Evolutionary conservation across 2,329 filamentous ascomycete species (phyloP).

Genomic region (Curvularia sp.): DNA sequence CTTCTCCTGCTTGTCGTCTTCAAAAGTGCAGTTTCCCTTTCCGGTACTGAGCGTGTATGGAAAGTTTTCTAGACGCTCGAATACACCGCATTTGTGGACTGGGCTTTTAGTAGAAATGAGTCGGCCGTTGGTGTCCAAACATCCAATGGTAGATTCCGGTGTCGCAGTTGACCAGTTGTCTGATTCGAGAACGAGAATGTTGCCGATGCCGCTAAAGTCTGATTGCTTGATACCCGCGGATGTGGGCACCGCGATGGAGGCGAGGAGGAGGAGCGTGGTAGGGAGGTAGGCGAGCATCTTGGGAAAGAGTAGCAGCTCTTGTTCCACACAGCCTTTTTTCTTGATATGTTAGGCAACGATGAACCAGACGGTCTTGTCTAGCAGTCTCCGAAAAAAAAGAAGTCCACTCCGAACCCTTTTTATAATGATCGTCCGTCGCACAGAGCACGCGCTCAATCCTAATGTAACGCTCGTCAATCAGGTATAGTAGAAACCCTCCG

Average conservation of each 20-base stretch:
- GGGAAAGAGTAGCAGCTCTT: not conserved
- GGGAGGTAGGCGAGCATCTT: constrained; percentile 16
- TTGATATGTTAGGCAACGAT: not conserved
- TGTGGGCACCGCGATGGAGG: constrained; percentile 19
- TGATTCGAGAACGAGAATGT: constrained; percentile 42
- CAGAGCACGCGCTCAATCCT: not conserved
- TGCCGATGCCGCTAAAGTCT: constrained; percentile 41
- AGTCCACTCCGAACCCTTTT: not conserved
- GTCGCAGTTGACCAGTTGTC: constrained; percentile 34
- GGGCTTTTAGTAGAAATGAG: constrained; percentile 24
- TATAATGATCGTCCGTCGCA: constrained; percentile 2
- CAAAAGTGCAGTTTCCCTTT: constrained; percentile 44
- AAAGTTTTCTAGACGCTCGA: constrained; percentile 28
- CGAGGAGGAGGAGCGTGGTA: constrained; percentile 17
- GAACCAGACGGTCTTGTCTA: not conserved
- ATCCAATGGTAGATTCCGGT: constrained; percentile 38
- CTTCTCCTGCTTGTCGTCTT: constrained; percentile 32
- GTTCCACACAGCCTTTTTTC: not conserved
- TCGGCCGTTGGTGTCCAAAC: constrained; percentile 34
- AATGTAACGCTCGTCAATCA: not conserved
- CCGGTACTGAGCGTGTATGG: constrained; percentile 40
- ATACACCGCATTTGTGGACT: constrained; percentile 32
- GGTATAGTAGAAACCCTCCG: no score
- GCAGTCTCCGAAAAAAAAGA: not conserved
- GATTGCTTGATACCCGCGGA: constrained; percentile 30